phyloP scores from a whole-genome alignment of 2,329 filamentous ascomycete species.

The Metarhizium humberi region DNA sequence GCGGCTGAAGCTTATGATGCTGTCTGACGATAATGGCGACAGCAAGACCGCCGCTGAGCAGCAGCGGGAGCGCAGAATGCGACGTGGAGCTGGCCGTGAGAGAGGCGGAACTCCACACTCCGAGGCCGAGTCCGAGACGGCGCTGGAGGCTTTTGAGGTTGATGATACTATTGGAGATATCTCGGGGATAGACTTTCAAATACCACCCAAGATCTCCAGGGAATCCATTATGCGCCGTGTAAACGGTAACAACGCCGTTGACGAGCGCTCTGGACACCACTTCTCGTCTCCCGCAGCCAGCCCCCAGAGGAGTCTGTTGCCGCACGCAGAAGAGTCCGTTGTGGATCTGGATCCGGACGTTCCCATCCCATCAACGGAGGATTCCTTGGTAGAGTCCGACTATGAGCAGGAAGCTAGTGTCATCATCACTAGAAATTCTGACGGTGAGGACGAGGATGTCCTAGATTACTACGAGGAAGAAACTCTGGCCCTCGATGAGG shows the following conservation, averaged over 20 bases:
- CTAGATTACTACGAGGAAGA: constrained; percentile 60
- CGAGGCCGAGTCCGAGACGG: constrained; percentile 25
- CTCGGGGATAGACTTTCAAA: constrained; percentile 52
- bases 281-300: constrained; percentile 54
- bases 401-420: constrained; percentile 48
- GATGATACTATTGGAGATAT: constrained; percentile 53
- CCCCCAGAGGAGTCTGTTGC: constrained; percentile 45
- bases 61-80: constrained; percentile 60
- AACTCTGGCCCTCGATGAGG: constrained; percentile 43
- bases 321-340: not conserved
- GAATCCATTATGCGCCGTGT: constrained; percentile 90
- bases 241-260: constrained; percentile 51
- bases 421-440: constrained; percentile 57
- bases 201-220: constrained; percentile 74
- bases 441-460: constrained; percentile 48
- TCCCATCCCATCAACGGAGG: constrained; percentile 80
- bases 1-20: constrained; percentile 79
- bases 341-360: constrained; percentile 68
- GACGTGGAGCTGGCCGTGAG: constrained; percentile 48
- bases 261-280: constrained; percentile 52
- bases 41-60: constrained; percentile 52
- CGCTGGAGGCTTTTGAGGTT: constrained; percentile 36
- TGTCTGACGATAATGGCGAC: constrained; percentile 52
- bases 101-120: constrained; percentile 34
- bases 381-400: constrained; percentile 48